Conservation (phyloP, 495 filamentous ascomycete genomes). For the Penicillium silybi region DNA sequence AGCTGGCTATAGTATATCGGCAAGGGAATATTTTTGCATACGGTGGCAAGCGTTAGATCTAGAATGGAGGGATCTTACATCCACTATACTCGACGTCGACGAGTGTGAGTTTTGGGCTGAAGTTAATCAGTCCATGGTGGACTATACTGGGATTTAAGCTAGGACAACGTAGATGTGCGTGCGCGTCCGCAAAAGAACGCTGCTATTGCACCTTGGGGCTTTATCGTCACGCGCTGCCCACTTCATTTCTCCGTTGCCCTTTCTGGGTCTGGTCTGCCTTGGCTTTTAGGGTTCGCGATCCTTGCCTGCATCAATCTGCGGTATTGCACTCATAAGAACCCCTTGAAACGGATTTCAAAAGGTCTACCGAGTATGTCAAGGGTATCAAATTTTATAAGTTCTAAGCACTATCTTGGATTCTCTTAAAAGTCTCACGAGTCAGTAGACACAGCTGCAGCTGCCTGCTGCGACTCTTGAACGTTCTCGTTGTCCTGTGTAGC, state of each 20-base stretch:
- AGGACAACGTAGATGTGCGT: too few relatives aligned
- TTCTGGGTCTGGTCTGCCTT: too few relatives aligned
- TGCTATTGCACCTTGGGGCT: too few relatives aligned
- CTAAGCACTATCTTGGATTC: not conserved
- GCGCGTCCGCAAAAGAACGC: too few relatives aligned
- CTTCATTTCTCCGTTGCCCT: too few relatives aligned
- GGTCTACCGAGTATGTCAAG: not conserved
- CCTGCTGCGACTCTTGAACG: not conserved
- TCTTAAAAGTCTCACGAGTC: not conserved
- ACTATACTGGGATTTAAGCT: constrained; percentile 11
- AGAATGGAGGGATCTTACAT: constrained; percentile 11
- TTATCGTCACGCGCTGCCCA: too few relatives aligned
- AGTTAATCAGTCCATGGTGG: constrained; percentile 11
- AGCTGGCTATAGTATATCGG: constrained; percentile 16
- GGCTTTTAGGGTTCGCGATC: too few relatives aligned
- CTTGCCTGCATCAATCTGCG: too few relatives aligned
- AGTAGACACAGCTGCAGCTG: not conserved
- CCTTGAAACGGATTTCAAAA: too few relatives aligned
- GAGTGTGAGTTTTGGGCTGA: constrained; percentile 13
- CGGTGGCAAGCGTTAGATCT: constrained; percentile 9
- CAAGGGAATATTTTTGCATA: constrained; percentile 14
- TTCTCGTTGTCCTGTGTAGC: not conserved
- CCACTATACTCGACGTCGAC: constrained; percentile 3
- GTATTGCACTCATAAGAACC: too few relatives aligned
- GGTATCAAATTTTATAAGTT: not conserved